A percentile compares a stretch with the other conserved stretches of the same genome.
Evolutionary conservation across 2,329 filamentous ascomycete species (phyloP).

Genomic region (Ophiocordyceps camponoti-floridani): DNA sequence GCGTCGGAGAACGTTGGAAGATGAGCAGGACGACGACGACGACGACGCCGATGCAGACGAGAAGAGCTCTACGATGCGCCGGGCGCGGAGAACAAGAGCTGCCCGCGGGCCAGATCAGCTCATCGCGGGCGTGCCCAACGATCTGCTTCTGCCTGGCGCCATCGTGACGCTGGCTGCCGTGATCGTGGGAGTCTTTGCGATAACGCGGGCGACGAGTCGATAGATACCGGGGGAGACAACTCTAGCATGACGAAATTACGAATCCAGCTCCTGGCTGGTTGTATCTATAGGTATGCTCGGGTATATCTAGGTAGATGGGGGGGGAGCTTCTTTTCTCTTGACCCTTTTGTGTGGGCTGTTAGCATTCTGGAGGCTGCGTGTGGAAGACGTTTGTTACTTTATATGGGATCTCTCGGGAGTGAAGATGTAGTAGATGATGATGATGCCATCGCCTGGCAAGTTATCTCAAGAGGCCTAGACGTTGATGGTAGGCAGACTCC

Average conservation of each 20-base stretch:
- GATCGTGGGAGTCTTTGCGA: conserved; percentile 81
- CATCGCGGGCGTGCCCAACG: conserved; percentile 84
- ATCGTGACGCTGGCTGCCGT: conserved; percentile 91
- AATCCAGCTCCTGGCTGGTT: conserved; percentile 10
- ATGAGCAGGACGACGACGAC: conserved; percentile 36
- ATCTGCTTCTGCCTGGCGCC: conserved; percentile 79
- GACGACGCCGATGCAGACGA: conserved; percentile 19
- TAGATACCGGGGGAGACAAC: conserved; percentile 11
- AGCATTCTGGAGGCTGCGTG: neutral
- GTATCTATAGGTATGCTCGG: conserved; percentile 10
- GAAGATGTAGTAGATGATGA: no score
- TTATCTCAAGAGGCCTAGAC: no score
- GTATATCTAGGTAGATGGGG: neutral
- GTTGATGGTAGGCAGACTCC: no score
- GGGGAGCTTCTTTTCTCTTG: neutral
- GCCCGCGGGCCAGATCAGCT: conserved; percentile 49
- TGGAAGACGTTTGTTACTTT: neutral
- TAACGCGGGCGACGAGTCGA: conserved; percentile 49
- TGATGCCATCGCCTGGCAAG: no score
- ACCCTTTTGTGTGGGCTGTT: neutral
- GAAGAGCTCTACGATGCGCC: conserved; percentile 19
- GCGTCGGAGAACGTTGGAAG: conserved; percentile 26
- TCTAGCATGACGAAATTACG: conserved; percentile 16
- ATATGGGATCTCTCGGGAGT: no score
- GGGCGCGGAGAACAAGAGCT: conserved; percentile 20